These are phyloP conservation scores for Cunninghamia lanceolata DNA, from an alignment of 75 land plant species.

Conservation along the genomic window DNA sequence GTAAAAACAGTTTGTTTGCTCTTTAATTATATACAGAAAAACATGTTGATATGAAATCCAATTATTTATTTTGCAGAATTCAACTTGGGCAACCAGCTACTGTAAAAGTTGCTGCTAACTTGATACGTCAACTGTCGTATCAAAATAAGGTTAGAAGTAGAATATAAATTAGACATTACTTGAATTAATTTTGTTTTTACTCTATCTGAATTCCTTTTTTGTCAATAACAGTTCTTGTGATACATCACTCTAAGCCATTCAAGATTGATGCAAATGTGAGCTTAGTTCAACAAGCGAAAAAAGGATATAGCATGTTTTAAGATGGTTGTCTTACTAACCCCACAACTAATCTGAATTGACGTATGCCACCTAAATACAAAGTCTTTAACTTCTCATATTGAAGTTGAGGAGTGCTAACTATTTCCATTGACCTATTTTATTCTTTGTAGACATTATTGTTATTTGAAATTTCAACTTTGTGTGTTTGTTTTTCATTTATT, in stretches of 20 bases:
- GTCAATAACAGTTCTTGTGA: background rate
- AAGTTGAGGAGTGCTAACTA: background rate
- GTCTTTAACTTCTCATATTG: background rate
- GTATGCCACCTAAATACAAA: background rate
- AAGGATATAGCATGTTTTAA: background rate
- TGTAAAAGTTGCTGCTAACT: conserved; percentile 90
- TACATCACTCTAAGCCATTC: background rate
- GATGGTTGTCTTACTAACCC: background rate
- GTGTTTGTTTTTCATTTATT: background rate
- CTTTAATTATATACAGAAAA: background rate
- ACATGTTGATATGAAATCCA: conserved; percentile 7
- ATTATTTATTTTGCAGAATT: conserved; percentile 48
- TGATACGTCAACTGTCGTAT: conserved; percentile 68
- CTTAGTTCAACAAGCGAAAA: background rate
- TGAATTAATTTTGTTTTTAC: background rate
- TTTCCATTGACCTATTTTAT: background rate
- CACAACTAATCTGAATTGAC: background rate
- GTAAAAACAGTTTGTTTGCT: background rate
- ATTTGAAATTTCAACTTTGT: background rate
- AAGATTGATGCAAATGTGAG: background rate
- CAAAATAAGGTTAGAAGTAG: conserved; percentile 77
- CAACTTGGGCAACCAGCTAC: conserved; percentile 94
- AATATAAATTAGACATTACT: background rate
- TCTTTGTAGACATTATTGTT: background rate
- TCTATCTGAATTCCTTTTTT: background rate